Conservation (phyloP, 768 basidiomycete genomes). For the Suillus sp. region DNA sequence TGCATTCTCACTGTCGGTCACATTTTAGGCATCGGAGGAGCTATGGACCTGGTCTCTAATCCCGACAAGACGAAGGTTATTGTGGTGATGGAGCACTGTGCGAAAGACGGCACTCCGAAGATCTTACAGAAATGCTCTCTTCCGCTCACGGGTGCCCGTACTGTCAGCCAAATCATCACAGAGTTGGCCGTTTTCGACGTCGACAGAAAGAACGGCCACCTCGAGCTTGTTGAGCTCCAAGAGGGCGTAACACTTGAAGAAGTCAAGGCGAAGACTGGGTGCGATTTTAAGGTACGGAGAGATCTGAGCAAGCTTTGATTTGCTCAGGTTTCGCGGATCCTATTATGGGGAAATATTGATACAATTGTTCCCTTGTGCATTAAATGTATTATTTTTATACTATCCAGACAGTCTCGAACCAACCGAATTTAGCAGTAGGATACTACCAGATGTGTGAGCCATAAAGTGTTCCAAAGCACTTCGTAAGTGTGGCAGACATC, state of each 20-base stretch:
- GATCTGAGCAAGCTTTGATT: conserved; percentile 51
- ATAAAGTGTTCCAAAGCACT: too few relatives aligned
- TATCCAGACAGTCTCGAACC: not conserved
- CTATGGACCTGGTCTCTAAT: conserved; percentile 96
- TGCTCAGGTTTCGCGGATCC: conserved; percentile 17
- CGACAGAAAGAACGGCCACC: conserved; percentile 68
- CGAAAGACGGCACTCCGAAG: conserved; percentile 89
- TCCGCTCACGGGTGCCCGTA: conserved; percentile 85
- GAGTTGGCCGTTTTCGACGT: conserved; percentile 92
- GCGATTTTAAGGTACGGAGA: conserved; percentile 67
- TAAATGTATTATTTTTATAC: conserved; percentile 3
- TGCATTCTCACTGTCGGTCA: conserved; percentile 15
- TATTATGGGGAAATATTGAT: not conserved
- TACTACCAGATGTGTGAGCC: too few relatives aligned
- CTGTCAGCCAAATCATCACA: conserved; percentile 91
- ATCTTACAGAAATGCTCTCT: conserved; percentile 79
- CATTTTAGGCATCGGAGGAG: conserved; percentile 84
- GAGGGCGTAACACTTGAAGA: conserved; percentile 84
- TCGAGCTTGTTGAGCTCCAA: conserved; percentile 80
- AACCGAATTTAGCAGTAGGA: too few relatives aligned
- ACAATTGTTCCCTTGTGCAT: conserved; percentile 1
- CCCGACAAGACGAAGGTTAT: conserved; percentile 94
- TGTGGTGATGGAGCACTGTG: conserved; percentile 86
- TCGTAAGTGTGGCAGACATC: too few relatives aligned
- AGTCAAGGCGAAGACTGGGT: conserved; percentile 84